phyloP scores from a whole-genome alignment of 2,329 filamentous ascomycete species.

The Aspergillus sp. region DNA sequence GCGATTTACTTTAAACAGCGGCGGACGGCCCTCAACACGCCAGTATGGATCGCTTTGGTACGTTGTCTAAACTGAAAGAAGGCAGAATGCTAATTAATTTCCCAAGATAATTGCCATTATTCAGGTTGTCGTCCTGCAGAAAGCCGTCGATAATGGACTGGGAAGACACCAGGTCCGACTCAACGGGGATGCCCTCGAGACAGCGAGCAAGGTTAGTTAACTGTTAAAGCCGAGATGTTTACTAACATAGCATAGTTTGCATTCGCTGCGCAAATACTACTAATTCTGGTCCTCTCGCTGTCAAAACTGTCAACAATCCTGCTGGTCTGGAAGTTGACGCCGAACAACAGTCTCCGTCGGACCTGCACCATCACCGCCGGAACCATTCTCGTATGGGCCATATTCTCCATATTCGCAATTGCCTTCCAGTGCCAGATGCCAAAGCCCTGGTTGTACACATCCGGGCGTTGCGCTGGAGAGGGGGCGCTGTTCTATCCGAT shows the following conservation, averaged over 20 bases:
- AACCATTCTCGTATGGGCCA: conserved; percentile 14
- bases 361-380: conserved; percentile 15
- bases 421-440: conserved; percentile 25
- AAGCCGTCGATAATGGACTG: conserved; percentile 14
- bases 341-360: conserved; percentile 13
- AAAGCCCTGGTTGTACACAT: conserved; percentile 19
- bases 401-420: conserved; percentile 22
- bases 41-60: conserved; percentile 18
- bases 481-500: conserved; percentile 22
- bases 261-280: conserved; percentile 13
- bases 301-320: conserved; percentile 19
- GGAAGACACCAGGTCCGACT: conserved; percentile 10
- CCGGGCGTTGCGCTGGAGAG: conserved; percentile 19
- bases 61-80: not conserved
- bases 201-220: conserved; percentile 9
- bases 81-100: not conserved
- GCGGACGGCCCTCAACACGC: conserved; percentile 12
- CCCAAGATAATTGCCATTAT: conserved; percentile 11
- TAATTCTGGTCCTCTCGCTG: conserved; percentile 8
- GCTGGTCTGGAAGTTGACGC: conserved; percentile 21
- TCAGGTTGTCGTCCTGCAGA: conserved; percentile 11
- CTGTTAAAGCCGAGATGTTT: too few relatives aligned
- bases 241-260: conserved; percentile 2
- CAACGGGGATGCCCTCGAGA: not conserved
- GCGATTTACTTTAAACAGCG: conserved; percentile 19